Conservation (phyloP, 768 basidiomycete genomes). For the Lactarius sanguifluus region DNA sequence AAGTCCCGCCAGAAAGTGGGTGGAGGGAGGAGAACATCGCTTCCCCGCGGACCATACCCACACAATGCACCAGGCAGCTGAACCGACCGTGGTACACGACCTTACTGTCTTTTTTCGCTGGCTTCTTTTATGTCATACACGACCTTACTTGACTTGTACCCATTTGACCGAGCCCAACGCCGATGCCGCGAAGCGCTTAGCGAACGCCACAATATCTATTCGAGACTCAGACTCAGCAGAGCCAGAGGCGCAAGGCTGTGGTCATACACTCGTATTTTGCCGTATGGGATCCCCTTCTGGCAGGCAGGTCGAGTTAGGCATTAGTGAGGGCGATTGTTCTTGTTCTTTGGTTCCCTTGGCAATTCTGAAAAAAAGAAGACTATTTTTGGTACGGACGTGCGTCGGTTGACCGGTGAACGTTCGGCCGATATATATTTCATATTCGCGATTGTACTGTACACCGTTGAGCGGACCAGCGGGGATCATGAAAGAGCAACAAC, state of each 20-base stretch:
- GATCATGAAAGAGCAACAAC: neutral
- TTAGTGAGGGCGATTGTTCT: neutral
- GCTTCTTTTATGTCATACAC: too few species aligned
- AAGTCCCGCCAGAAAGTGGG: neutral
- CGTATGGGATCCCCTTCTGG: neutral
- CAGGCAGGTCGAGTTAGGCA: neutral
- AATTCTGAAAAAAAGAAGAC: neutral
- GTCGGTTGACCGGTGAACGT: neutral
- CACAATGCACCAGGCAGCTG: neutral
- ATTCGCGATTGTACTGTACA: neutral
- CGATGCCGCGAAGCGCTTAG: slow-evolving; percentile 5
- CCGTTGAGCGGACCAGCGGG: neutral
- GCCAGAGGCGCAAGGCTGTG: slow-evolving; percentile 4
- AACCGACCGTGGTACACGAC: neutral
- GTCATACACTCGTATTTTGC: neutral
- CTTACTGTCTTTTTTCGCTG: too few species aligned
- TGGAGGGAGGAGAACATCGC: neutral
- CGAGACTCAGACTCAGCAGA: neutral
- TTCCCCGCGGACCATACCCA: neutral
- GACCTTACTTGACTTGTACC: neutral
- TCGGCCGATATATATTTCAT: neutral
- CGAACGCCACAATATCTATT: slow-evolving; percentile 3
- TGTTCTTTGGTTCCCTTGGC: neutral
- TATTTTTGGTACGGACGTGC: neutral
- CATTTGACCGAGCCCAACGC: slow-evolving; percentile 2